A percentile compares a stretch with the other conserved stretches of the same genome.
phyloP scores from a whole-genome alignment of 176 grass and related monocot species.

The Phoenix roebelenii region DNA sequence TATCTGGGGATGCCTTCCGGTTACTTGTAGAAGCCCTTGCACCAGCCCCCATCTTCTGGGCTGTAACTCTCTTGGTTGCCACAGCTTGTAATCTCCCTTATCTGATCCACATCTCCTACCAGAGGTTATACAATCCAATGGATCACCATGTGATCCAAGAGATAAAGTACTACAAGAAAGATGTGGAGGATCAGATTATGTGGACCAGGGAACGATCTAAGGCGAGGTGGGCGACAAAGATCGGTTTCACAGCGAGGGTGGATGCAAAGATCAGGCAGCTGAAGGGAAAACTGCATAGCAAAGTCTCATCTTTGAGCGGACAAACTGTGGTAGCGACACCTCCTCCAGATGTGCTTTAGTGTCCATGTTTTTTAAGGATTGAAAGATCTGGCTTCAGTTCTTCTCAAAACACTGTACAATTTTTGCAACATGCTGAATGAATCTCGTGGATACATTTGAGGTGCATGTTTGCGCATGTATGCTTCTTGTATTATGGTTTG shows the following conservation, averaged over 20 bases:
- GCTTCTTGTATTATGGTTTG: too few relatives aligned
- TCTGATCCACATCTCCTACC: conserved; percentile 83
- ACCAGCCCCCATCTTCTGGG: conserved; percentile 78
- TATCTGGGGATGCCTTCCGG: conserved; percentile 50
- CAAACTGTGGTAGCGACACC: conserved; percentile 22
- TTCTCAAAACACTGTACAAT: too few relatives aligned
- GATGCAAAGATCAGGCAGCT: conserved; percentile 90
- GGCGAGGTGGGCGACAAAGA: conserved; percentile 84
- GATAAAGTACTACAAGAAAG: conserved; percentile 78
- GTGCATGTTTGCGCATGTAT: too few relatives aligned
- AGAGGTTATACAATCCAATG: conserved; percentile 69
- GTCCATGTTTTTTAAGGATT: too few relatives aligned
- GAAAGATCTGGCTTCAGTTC: too few relatives aligned
- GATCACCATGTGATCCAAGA: conserved; percentile 99
- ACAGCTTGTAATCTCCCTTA: conserved; percentile 82
- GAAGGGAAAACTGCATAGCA: conserved; percentile 70
- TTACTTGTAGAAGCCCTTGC: conserved; percentile 71
- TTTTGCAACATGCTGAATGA: too few relatives aligned
- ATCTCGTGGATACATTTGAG: too few relatives aligned
- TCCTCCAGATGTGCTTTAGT: too few relatives aligned
- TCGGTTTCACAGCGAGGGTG: conserved; percentile 81
- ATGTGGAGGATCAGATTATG: conserved; percentile 73
- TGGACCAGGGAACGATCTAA: conserved; percentile 90
- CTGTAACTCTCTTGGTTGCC: conserved; percentile 55
- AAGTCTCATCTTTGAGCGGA: conserved; percentile 41